Base-by-base conservation (phyloP, 1,284 basidiomycete genomes). In the Pseudozyma hubeiensis region DNA sequence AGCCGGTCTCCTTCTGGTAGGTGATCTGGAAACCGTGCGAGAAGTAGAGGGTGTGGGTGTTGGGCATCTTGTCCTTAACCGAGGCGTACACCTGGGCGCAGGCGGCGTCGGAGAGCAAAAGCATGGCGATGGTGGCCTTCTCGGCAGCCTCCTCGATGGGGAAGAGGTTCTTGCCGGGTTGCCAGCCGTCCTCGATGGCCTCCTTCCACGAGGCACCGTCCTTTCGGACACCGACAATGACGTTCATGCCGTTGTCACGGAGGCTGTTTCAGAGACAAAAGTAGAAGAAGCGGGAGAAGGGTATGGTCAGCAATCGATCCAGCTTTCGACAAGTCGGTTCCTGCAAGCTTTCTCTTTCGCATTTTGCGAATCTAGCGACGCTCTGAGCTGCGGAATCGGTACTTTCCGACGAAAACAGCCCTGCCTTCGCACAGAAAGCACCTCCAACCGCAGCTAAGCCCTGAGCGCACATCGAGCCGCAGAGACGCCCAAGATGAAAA, bases 21-120 rank as follows among this genome's bases (percentile, higher is more conserved):
- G 99, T 94, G 80, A 98, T 90, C 78, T 95, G 98, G 91, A 99
- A 99, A 84, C 97, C 97, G 87, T 99, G 97, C 8, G 95, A 94
- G 88, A 99, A 99, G 91, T 99, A 98, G 78, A 99, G 91, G 29
- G 97, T 99, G 90, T 99, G 98, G 87, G 93, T 95, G 90, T 96
- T 94, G 87, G 93, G 97, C 88, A 98, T 94, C 68, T 82, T 84
- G 69, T 95, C 94, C 46, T 90, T 91, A 82, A 99, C 84, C 69
- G 89, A 87, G 50, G 91, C 88, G 96, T 96, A 99, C 40, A 94
- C 97, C 85, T 92, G 89, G 34, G 93, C 94, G 87, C 99, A 97
- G 34, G 96, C 96, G 54, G 97, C 97, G 85, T 99, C 97, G 57
- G 95, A 98, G 80, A 99, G 91, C 64, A 99, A 89, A 89, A 98